Conservation (phyloP, 2,329 filamentous ascomycete genomes). For the Mycocentrospora acerina region DNA sequence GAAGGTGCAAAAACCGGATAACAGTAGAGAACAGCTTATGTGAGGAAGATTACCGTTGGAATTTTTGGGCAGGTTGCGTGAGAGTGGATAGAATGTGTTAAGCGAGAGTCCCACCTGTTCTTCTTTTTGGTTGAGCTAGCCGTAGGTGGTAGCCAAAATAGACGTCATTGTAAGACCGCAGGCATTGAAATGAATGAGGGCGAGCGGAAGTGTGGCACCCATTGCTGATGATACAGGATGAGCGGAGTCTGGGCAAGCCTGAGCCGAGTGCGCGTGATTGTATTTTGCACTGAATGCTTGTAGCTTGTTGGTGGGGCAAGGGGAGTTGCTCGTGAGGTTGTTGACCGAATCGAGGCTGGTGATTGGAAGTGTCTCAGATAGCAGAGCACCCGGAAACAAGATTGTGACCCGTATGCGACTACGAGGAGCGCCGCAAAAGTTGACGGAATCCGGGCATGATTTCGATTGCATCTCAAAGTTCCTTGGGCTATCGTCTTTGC, state of each 20-base stretch:
- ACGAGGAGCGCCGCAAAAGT: no score
- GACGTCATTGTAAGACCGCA: conserved; percentile 5
- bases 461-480: background rate
- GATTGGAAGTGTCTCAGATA: no score
- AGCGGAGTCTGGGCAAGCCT: no score
- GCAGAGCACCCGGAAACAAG: no score
- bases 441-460: no score
- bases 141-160: conserved; percentile 7
- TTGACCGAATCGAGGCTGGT: no score
- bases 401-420: no score
- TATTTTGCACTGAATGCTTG: no score
- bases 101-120: conserved; percentile 23
- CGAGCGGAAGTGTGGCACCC: background rate
- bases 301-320: no score
- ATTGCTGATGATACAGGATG: background rate
- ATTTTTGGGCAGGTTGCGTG: background rate
- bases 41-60: no score
- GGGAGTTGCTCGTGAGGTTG: no score
- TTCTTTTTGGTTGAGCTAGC: conserved; percentile 14
- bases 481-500: background rate
- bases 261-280: no score
- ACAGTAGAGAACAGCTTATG: background rate
- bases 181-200: background rate
- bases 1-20: conserved; percentile 12
- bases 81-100: conserved; percentile 1